Conservation (phyloP, 2,329 filamentous ascomycete species). For the Neonectria hederae region DNA sequence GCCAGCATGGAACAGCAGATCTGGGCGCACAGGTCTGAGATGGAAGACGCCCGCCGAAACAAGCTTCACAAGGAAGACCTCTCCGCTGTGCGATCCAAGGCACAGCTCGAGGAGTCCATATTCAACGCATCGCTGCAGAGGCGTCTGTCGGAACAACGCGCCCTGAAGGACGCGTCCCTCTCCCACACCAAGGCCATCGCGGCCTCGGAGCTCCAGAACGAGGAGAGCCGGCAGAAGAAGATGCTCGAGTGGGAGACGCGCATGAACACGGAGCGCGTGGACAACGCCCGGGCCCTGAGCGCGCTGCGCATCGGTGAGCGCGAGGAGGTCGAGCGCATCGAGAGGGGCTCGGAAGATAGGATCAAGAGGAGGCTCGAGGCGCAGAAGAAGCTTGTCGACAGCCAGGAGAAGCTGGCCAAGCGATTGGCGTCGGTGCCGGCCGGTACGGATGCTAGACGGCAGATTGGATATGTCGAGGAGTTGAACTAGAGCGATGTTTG, state of each 20-base stretch:
- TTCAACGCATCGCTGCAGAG: conserved; percentile 46
- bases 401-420: conserved; percentile 52
- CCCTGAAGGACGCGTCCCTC: conserved; percentile 57
- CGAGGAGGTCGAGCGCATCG: conserved; percentile 60
- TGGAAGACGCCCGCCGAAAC: conserved; percentile 61
- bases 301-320: conserved; percentile 60
- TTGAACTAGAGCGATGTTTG: conserved; percentile 48
- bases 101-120: conserved; percentile 57
- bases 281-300: conserved; percentile 60
- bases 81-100: conserved; percentile 53
- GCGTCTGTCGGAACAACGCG: conserved; percentile 57
- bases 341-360: conserved; percentile 56
- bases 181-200: conserved; percentile 56
- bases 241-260: conserved; percentile 60
- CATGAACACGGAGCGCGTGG: conserved; percentile 56
- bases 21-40: conserved; percentile 57
- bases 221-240: conserved; percentile 54
- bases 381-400: conserved; percentile 63
- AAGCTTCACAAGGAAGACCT: conserved; percentile 59
- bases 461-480: conserved; percentile 67
- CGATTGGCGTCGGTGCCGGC: conserved; percentile 55
- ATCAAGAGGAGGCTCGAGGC: conserved; percentile 57
- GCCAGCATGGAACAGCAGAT: conserved; percentile 63
- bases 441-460: conserved; percentile 49
- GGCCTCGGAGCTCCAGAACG: conserved; percentile 57